Evolutionary conservation across 2,329 filamentous ascomycete genomes (phyloP).

Genomic region (Phyllosticta citrichinensis): DNA sequence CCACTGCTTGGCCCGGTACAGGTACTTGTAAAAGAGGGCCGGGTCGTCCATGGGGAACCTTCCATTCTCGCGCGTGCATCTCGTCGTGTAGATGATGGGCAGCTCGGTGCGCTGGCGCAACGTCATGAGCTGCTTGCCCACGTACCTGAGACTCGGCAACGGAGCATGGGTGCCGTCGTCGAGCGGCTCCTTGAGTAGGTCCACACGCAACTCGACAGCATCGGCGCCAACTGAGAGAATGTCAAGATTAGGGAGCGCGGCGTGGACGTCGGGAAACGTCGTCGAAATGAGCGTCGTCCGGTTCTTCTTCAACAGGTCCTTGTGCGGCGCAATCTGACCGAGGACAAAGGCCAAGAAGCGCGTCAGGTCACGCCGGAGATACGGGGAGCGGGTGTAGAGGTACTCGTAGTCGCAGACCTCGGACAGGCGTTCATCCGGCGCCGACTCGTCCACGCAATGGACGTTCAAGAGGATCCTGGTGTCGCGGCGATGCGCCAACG

Average conservation of each 20-base stretch:
- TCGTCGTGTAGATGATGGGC: slow-evolving; percentile 82
- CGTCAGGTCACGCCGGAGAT: slow-evolving; percentile 64
- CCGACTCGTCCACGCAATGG: slow-evolving; percentile 56
- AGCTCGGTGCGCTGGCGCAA: slow-evolving; percentile 74
- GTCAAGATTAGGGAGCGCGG: slow-evolving; percentile 73
- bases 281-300: slow-evolving; percentile 80
- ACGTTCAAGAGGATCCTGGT: slow-evolving; percentile 63
- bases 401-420: slow-evolving; percentile 75
- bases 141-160: slow-evolving; percentile 71
- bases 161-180: slow-evolving; percentile 50
- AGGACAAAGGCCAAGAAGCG: slow-evolving; percentile 71
- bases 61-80: slow-evolving; percentile 73
- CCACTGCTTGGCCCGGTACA: slow-evolving; percentile 80
- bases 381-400: slow-evolving; percentile 63
- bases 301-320: slow-evolving; percentile 64
- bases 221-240: slow-evolving; percentile 81
- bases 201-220: slow-evolving; percentile 75
- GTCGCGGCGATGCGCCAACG: slow-evolving; percentile 22
- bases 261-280: slow-evolving; percentile 76
- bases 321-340: slow-evolving; percentile 69
- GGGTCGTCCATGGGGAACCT: slow-evolving; percentile 77
- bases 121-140: slow-evolving; percentile 78
- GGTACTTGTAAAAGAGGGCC: slow-evolving; percentile 62
- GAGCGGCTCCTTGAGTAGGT: slow-evolving; percentile 65
- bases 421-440: slow-evolving; percentile 53